phyloP scores from a whole-genome alignment of 257 asterid species.

The Solanum chilense region DNA sequence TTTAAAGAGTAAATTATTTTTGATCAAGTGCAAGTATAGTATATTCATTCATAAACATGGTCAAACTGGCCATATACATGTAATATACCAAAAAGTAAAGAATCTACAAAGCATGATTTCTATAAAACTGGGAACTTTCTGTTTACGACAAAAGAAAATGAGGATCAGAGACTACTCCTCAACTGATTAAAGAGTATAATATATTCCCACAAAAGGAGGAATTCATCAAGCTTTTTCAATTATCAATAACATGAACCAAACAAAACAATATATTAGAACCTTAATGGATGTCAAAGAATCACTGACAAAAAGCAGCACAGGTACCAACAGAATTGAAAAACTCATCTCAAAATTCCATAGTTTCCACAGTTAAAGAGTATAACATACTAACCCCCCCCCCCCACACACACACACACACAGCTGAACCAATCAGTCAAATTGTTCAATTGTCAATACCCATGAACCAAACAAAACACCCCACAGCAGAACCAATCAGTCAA shows the following conservation, averaged over 20 bases:
- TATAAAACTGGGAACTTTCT: not conserved
- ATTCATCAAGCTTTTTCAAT: not conserved
- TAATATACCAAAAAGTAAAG: not conserved
- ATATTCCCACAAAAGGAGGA: not conserved
- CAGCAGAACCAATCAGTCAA: not conserved
- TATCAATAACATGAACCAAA: not conserved
- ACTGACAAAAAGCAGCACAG: not conserved
- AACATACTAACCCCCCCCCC: not conserved
- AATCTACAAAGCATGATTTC: not conserved
- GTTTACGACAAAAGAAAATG: not conserved
- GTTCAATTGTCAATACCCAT: too few relatives aligned
- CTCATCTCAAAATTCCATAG: constrained; percentile 62
- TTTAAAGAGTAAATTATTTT: not conserved
- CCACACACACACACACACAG: too few relatives aligned
- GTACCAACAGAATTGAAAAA: not conserved
- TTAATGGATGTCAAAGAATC: not conserved
- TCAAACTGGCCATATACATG: not conserved
- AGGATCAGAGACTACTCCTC: not conserved
- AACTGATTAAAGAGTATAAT: not conserved
- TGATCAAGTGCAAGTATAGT: not conserved
- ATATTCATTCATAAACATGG: not conserved
- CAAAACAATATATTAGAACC: not conserved
- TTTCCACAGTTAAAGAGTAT: constrained; percentile 42
- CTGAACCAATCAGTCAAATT: too few relatives aligned
- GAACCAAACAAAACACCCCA: not conserved